phyloP scores from a whole-genome alignment of 495 filamentous ascomycete genomes.

The Hypomontagnella monticulosa region DNA sequence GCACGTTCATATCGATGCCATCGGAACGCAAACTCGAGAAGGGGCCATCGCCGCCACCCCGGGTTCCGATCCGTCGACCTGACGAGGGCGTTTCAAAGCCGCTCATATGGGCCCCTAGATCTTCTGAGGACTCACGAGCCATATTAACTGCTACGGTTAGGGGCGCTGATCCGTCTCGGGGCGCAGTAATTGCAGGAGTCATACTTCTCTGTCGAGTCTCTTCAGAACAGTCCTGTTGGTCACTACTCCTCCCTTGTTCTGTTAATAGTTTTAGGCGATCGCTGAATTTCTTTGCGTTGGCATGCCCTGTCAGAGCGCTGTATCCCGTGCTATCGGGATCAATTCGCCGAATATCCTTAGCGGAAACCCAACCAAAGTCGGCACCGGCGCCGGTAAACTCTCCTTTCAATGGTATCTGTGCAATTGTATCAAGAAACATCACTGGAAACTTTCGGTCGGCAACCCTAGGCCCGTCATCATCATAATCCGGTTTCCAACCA shows the following conservation, averaged over 20 bases:
- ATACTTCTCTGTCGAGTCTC: no score
- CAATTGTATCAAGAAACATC: neutral
- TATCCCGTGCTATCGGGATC: neutral
- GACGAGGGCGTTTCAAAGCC: no score
- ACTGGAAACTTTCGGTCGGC: conserved; percentile 1
- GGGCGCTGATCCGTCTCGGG: no score
- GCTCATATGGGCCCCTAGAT: no score
- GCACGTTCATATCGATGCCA: no score
- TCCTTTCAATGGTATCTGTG: neutral
- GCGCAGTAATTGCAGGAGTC: no score
- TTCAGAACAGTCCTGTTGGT: neutral
- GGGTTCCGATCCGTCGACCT: no score
- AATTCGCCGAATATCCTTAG: neutral
- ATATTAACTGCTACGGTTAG: no score
- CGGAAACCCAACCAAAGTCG: neutral
- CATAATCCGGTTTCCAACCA: conserved; percentile 3
- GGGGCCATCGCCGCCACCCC: no score
- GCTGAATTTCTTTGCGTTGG: neutral
- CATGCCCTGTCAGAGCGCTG: no score
- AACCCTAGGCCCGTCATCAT: conserved; percentile 1
- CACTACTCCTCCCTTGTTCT: neutral
- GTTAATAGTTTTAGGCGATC: neutral
- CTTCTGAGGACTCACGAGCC: no score
- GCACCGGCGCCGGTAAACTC: neutral
- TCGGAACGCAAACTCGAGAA: no score